Evolutionary conservation across 2,329 filamentous ascomycete genomes (phyloP).

Genomic region (Emergomyces pasteurianus): DNA sequence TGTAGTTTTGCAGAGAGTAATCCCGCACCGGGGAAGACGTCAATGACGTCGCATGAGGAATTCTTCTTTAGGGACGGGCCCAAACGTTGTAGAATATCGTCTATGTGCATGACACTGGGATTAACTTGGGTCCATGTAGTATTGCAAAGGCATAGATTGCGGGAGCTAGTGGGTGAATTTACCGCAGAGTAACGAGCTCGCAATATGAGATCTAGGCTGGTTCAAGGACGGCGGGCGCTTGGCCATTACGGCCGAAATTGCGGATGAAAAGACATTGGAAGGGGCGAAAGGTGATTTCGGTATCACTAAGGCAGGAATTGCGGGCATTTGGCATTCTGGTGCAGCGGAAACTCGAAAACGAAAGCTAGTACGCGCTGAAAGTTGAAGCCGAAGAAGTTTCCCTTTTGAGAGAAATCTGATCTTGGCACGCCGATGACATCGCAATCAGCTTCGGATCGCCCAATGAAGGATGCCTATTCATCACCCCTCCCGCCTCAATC

Average conservation of each 20-base stretch:
- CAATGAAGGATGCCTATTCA: not conserved
- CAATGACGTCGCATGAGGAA: constrained; percentile 70
- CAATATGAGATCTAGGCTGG: constrained; percentile 13
- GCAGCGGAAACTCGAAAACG: no score
- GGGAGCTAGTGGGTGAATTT: constrained; percentile 7
- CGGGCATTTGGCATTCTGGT: not conserved
- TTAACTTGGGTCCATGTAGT: not conserved
- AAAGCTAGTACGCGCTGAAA: not conserved
- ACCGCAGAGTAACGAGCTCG: constrained; percentile 26
- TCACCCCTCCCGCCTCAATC: not conserved
- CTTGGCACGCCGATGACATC: constrained; percentile 1
- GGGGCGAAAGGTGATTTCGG: not conserved
- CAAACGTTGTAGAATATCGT: constrained; percentile 60
- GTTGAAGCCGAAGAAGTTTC: not conserved
- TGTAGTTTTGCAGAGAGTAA: constrained; percentile 70
- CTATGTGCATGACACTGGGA: constrained; percentile 21
- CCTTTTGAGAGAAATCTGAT: not conserved
- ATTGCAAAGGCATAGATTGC: not conserved
- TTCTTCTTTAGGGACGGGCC: constrained; percentile 56
- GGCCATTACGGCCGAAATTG: constrained; percentile 8
- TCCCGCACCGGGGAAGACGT: constrained; percentile 70
- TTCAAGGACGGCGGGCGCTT: constrained; percentile 13
- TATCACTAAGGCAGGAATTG: not conserved
- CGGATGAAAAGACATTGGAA: constrained; percentile 15
- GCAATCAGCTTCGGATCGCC: not conserved